These are phyloP conservation scores for Anaeramoeba ignava DNA, from an alignment of 78 protist genomes.

Conservation along the genomic window DNA sequence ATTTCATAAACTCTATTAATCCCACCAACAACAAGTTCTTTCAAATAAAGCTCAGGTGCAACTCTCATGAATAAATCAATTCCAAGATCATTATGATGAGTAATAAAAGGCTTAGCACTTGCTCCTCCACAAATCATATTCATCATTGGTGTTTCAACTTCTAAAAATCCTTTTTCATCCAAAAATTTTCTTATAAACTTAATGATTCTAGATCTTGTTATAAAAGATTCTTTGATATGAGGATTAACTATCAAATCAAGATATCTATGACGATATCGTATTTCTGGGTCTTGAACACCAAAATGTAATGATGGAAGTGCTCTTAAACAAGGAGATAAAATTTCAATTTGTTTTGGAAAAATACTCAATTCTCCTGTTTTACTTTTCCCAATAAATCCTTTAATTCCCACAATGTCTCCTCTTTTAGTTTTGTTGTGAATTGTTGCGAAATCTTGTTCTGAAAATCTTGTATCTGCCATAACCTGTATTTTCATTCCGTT, in stretches of 20 bases:
- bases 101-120: not conserved
- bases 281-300: constrained; percentile 55
- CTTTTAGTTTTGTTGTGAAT: constrained; percentile 50
- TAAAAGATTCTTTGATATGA: constrained; percentile 46
- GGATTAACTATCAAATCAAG: constrained; percentile 88
- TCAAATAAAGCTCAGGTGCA: constrained; percentile 99
- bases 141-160: constrained; percentile 35
- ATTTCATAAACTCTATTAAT: constrained; percentile 97
- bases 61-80: constrained; percentile 87
- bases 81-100: not conserved
- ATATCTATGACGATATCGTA: constrained; percentile 64
- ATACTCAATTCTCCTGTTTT: constrained; percentile 90
- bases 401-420: constrained; percentile 95
- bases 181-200: constrained; percentile 57
- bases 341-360: constrained; percentile 42
- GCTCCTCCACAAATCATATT: constrained; percentile 6
- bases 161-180: constrained; percentile 8
- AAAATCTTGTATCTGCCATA: constrained; percentile 27
- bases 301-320: constrained; percentile 61
- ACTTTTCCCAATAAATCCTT: constrained; percentile 69
- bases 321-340: constrained; percentile 95
- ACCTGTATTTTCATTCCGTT: constrained; percentile 75
- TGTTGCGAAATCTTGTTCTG: constrained; percentile 40
- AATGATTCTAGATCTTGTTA: constrained; percentile 62
- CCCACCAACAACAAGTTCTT: constrained; percentile 96